Evolutionary conservation across 495 filamentous ascomycete genomes (phyloP), one percentile per base, ranked within the genome.

Genomic region (Stereocaulon alpinum): DNA sequence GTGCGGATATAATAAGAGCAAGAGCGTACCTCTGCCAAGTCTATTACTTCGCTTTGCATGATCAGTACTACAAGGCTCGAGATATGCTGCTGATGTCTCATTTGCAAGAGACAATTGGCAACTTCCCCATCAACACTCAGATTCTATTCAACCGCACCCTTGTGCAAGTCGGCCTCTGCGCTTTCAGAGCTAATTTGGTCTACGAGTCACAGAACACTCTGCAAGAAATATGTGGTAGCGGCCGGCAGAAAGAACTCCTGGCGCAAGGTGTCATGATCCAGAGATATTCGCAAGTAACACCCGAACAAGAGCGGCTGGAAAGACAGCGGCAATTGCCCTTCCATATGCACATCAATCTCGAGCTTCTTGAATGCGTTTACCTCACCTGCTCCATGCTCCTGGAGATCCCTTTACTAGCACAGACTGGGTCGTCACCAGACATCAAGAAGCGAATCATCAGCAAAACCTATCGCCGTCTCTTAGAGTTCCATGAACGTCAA

Each of bases 41-140:
- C 59, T 98, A 97, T 77, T 96, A 93, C 85, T 82, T 96, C 55
- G 93, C 93, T 40, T 80, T 97, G 48, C 93, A 98, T 71, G 91
- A 97, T 71, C 84, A 95, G 59, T 97, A 96, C 79, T 97, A 95
- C 80, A 87, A 86, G 67, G 87, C 93, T 67, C 89, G 94, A 65
- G 93, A 99, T 72, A 88, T 97, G 84, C 92, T 97, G 86, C 82
- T 99, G 69, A 97, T 97, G 87, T 97, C 94, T n/a, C 93, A 99
- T 75, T 75, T 99, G 67, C 89, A 95, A 68, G 93, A 99, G 76
- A 95, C 84, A 63, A 96, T 97, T 71, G 76, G 80, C 72, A 94
- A 85, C 72, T 96, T 96, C 71, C 93, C 97, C 67, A 86, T 99
- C 66, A 87, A 84, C 73, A 96, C 88, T 40, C 93, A 99, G 73